These are phyloP conservation scores for Aspergillus jensenii DNA, from an alignment of 2,329 filamentous ascomycete genomes.

Conservation along the genomic window DNA sequence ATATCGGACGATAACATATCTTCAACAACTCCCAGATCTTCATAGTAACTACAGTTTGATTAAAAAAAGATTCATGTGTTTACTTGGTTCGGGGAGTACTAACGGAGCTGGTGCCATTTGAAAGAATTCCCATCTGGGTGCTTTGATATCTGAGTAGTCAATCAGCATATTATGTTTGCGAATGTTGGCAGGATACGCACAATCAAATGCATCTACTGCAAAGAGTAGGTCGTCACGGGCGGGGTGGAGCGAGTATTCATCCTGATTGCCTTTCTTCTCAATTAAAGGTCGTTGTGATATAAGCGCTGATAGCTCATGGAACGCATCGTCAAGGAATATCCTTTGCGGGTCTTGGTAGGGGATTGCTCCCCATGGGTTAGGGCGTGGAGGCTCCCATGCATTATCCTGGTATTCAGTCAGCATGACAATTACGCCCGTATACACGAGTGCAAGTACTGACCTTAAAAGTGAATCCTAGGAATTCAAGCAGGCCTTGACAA, in stretches of 20 bases:
- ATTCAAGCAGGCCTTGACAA: constrained; percentile 58
- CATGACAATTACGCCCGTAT: background rate
- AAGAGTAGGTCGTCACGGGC: constrained; percentile 41
- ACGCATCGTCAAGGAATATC: constrained; percentile 60
- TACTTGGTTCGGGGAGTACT: constrained; percentile 14
- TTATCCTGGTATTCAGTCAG: constrained; percentile 28
- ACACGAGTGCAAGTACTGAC: constrained; percentile 33
- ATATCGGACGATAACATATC: constrained; percentile 65
- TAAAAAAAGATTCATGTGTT: background rate
- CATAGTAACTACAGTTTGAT: constrained; percentile 49
- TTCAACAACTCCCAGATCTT: constrained; percentile 61
- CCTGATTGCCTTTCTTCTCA: constrained; percentile 36
- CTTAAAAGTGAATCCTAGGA: constrained; percentile 56
- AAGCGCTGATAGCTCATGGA: constrained; percentile 56
- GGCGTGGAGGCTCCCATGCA: constrained; percentile 46
- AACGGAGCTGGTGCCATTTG: constrained; percentile 34
- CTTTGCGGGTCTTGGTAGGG: constrained; percentile 43
- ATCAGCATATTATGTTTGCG: constrained; percentile 15
- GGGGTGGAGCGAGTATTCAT: constrained; percentile 32
- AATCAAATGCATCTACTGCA: constrained; percentile 35
- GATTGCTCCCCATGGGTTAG: constrained; percentile 29
- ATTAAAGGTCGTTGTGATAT: constrained; percentile 46
- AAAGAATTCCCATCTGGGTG: constrained; percentile 29
- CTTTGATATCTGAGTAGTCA: constrained; percentile 27
- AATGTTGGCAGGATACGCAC: constrained; percentile 23